Evolutionary conservation across 2,329 filamentous ascomycete species (phyloP).

Genomic region (Colletotrichum cereale): DNA sequence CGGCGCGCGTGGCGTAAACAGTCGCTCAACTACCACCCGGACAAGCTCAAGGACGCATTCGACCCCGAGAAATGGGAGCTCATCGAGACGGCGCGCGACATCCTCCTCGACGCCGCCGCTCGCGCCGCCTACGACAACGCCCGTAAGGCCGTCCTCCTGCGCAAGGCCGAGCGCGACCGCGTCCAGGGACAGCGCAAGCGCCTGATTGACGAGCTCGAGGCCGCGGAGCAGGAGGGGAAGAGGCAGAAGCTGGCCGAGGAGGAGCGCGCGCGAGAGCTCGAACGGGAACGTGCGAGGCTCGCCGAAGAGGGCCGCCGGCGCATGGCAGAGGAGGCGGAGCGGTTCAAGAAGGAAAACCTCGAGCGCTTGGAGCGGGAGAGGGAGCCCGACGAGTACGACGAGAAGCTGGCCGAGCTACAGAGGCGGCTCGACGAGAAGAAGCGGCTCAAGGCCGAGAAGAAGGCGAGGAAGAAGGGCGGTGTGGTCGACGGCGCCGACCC

Average conservation of each 20-base stretch:
- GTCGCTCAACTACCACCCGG: conserved; percentile 92
- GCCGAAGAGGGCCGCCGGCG: conserved; percentile 51
- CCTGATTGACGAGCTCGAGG: conserved; percentile 90
- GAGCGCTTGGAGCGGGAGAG: conserved; percentile 46
- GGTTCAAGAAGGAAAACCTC: conserved; percentile 53
- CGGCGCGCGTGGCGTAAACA: conserved; percentile 87
- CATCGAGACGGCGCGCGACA: conserved; percentile 87
- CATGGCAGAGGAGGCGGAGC: conserved; percentile 55
- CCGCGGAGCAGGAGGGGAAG: conserved; percentile 76
- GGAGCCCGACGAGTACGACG: conserved; percentile 48
- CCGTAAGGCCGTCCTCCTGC: conserved; percentile 77
- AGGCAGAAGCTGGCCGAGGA: conserved; percentile 65
- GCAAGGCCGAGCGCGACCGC: conserved; percentile 76
- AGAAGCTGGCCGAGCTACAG: conserved; percentile 41
- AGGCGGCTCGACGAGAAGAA: conserved; percentile 52
- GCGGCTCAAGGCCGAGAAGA: conserved; percentile 52
- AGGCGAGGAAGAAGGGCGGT: conserved; percentile 47
- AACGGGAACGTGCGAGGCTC: conserved; percentile 53
- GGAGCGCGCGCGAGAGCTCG: conserved; percentile 51
- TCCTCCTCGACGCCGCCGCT: conserved; percentile 78
- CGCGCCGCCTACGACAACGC: conserved; percentile 84
- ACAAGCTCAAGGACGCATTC: conserved; percentile 83
- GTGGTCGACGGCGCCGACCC: background rate
- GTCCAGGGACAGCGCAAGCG: conserved; percentile 79
- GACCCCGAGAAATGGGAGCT: conserved; percentile 87